These are phyloP conservation scores for Plasmopara muralis DNA, from an alignment of 352 stramenopile genomes.

Conservation along the genomic window DNA sequence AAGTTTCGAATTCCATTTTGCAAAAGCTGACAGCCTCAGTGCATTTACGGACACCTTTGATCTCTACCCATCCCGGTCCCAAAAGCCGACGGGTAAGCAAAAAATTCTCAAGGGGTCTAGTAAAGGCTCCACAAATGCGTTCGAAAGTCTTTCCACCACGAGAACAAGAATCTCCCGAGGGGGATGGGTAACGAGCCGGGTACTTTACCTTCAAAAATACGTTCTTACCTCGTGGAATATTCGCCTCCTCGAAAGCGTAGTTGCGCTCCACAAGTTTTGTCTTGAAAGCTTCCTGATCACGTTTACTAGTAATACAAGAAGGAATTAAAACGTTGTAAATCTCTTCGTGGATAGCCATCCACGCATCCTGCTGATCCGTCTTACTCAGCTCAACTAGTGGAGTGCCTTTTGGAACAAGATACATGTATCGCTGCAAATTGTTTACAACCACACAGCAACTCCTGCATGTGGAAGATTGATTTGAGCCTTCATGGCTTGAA, in stretches of 20 bases:
- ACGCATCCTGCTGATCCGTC: conserved; percentile 82
- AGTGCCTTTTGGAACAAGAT: conserved; percentile 75
- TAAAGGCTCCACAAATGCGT: conserved; percentile 93
- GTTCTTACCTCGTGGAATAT: conserved; percentile 92
- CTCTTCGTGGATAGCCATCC: conserved; percentile 86
- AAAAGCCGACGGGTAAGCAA: conserved; percentile 96
- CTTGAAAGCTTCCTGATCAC: conserved; percentile 83
- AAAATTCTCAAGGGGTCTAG: conserved; percentile 95
- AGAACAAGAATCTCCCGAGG: conserved; percentile 74
- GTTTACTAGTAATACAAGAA: conserved; percentile 62
- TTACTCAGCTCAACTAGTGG: conserved; percentile 85
- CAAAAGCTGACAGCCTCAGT: conserved; percentile 86
- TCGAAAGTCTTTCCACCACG: conserved; percentile 88
- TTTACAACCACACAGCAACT: conserved; percentile 95
- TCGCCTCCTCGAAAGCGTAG: conserved; percentile 96
- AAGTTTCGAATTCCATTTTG: conserved; percentile 90
- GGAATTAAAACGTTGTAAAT: conserved; percentile 88
- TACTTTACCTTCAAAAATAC: conserved; percentile 98
- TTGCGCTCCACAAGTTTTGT: conserved; percentile 94
- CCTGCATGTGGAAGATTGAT: conserved; percentile 65
- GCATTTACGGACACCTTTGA: conserved; percentile 81
- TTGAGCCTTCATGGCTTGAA: conserved; percentile 21
- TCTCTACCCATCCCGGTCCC: conserved; percentile 96
- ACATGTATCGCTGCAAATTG: conserved; percentile 94
- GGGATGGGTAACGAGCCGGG: conserved; percentile 86